phyloP scores from a whole-genome alignment of 2,329 filamentous ascomycete genomes.

The Monilinia aucupariae region DNA sequence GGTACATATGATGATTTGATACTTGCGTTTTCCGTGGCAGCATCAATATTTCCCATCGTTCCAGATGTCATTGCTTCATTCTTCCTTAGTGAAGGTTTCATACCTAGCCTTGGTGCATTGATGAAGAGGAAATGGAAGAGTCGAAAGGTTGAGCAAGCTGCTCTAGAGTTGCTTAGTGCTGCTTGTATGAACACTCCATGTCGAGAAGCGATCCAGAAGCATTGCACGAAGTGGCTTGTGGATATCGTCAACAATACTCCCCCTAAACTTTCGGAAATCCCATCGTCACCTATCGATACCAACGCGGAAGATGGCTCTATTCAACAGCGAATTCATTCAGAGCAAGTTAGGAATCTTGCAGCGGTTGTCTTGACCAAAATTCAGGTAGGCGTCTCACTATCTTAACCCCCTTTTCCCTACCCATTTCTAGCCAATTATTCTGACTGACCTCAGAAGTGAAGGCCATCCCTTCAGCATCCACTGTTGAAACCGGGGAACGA shows the following conservation, averaged over 20 bases:
- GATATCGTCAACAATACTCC: conserved; percentile 72
- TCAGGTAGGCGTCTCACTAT: conserved; percentile 44
- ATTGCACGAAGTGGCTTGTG: conserved; percentile 82
- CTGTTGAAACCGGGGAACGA: conserved; percentile 36
- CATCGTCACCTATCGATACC: conserved; percentile 24
- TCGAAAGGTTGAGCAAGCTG: conserved; percentile 76
- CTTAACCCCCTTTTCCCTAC: conserved; percentile 10
- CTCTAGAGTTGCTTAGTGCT: conserved; percentile 83
- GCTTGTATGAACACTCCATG: conserved; percentile 82
- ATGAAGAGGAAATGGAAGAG: conserved; percentile 79
- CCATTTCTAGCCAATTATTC: conserved; percentile 23
- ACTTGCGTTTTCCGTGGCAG: conserved; percentile 86
- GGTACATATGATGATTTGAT: conserved; percentile 85
- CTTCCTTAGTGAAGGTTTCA: conserved; percentile 84
- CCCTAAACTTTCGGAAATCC: conserved; percentile 42
- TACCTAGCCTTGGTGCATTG: conserved; percentile 68
- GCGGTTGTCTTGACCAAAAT: conserved; percentile 73
- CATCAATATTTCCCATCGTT: conserved; percentile 79
- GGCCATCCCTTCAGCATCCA: conserved; percentile 32
- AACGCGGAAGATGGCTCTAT: conserved; percentile 32
- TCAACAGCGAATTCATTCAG: conserved; percentile 45
- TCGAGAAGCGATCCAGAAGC: conserved; percentile 75
- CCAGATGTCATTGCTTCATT: conserved; percentile 68
- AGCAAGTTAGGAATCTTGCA: conserved; percentile 58
- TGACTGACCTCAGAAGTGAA: conserved; percentile 36